Conservation (phyloP, 116 monocot genomes). For the Dioscorea cayenensis region DNA sequence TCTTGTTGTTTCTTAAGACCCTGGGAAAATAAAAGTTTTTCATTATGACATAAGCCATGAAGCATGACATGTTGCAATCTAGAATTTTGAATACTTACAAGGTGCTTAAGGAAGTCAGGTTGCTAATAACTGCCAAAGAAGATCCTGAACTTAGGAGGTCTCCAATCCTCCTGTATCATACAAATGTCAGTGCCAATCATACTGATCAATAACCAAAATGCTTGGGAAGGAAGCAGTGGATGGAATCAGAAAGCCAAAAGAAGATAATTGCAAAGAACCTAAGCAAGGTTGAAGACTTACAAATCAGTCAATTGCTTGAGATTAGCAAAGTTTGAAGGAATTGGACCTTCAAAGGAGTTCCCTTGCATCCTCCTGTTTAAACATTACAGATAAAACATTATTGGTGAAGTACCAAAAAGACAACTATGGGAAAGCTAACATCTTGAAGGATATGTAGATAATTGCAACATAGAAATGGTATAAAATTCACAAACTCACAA, state of each 20-base stretch:
- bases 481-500: no score
- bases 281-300: constrained; percentile 31
- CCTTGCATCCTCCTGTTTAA: constrained; percentile 82
- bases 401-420: not conserved
- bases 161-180: constrained; percentile 58
- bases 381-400: not conserved
- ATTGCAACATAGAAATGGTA: not conserved
- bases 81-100: constrained; percentile 40
- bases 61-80: not conserved
- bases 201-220: no score
- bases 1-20: constrained; percentile 68
- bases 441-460: not conserved
- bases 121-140: constrained; percentile 55
- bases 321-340: constrained; percentile 64
- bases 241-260: not conserved
- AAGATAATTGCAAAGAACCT: not conserved
- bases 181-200: no score
- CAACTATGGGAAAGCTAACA: not conserved
- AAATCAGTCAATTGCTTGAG: constrained; percentile 49
- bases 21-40: constrained; percentile 17
- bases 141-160: constrained; percentile 70
- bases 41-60: no score
- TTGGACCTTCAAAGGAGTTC: constrained; percentile 82
- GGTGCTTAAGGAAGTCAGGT: constrained; percentile 55
- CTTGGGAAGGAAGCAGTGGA: not conserved